Evolutionary conservation across 441 rosid genomes (phyloP).

Genomic region (Syzygium malaccense): DNA sequence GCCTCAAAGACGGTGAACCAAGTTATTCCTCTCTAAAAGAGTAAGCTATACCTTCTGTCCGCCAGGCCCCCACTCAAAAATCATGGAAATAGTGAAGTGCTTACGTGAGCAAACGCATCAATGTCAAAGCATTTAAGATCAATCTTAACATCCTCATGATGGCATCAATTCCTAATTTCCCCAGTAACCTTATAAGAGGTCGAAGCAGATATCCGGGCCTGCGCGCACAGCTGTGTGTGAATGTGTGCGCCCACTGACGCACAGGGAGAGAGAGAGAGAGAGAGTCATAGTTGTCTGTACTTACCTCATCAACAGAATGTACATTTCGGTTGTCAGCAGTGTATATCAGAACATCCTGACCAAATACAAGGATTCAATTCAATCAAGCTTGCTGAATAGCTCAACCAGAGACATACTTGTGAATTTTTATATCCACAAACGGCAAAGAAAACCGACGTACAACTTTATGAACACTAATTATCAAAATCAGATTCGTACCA

Average conservation of each 20-base stretch:
- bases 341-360: constrained; percentile 74
- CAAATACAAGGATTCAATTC: background rate
- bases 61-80: background rate
- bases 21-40: background rate
- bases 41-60: background rate
- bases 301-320: constrained; percentile 91
- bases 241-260: background rate
- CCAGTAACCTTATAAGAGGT: background rate
- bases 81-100: background rate
- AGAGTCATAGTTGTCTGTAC: background rate
- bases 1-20: background rate
- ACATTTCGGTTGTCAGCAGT: constrained; percentile 79
- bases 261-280: background rate
- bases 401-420: background rate
- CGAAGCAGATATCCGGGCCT: background rate
- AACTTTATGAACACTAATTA: background rate
- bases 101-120: background rate
- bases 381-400: background rate
- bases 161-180: background rate
- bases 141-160: background rate
- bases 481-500: background rate
- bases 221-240: background rate
- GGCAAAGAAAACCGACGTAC: background rate
- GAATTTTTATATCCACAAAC: background rate
- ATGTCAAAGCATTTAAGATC: background rate